Evolutionary conservation across 2,329 filamentous ascomycete genomes (phyloP), one percentile per base, ranked within the genome.

Genomic region (Sclerotiophoma versabilis): DNA sequence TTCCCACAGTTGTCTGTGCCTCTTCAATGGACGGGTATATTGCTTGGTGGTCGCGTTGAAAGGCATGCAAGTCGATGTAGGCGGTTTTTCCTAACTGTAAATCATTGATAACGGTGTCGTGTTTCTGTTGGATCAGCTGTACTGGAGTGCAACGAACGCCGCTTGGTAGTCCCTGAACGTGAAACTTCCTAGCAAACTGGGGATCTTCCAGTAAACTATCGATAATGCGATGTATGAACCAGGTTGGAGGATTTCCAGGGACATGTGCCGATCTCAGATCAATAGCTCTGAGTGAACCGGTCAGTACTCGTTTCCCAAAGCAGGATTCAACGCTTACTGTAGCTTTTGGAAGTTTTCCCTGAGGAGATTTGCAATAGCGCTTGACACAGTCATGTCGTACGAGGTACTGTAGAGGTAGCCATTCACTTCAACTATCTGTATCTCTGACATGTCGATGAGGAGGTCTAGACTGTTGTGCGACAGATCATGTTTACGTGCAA

Each of bases 101-200:
- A 32, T 49, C 47, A 4, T 55, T 34, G 19, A 69, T 46, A 4
- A 56, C 41, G 19, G 52, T 56, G 26, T 71, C 60, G 32, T 65
- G 56, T 29, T 56, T 57, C 14, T 57, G 51, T 20, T 62, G 39
- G 9, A 65, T 42, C 4, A 64, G 54, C 36, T 63, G 49, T 49
- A 58, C 62, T 9, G 70, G 69, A n/a, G 56, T 66, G 42, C 63
- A 70, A 2, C 33, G 36, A n/a, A 71, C 61, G 5, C 36, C 30
- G 8, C 60, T 47, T 6, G 36, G 23, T 5, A 43, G 37, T 22
- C 63, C 52, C 7, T 59, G 43, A 12, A 70, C 23, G 33, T 63
- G 45, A 8, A 70, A 49, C 17, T 63, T 56, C 5, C 57, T 58
- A 2, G 27, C 22, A 10, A 67, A 22, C 20, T 60, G 39, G 19